Base-by-base conservation (phyloP, 306 rosid genomes). In the Amphicarpaea edgeworthii region DNA sequence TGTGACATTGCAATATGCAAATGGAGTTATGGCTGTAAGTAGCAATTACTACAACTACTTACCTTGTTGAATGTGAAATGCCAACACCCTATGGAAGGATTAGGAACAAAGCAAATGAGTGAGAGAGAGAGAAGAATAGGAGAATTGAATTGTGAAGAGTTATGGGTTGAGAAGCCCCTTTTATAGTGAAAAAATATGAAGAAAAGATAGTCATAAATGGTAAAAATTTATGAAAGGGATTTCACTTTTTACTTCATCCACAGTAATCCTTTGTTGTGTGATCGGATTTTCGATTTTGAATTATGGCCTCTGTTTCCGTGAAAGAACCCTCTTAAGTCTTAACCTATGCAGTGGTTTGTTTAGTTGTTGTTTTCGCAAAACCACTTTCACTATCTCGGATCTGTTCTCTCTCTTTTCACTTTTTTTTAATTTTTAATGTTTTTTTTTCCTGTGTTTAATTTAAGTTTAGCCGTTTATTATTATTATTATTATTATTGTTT, bases 341-440 rank as follows among this genome's bases (percentile, higher is more conserved):
- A 68, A 82, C 72, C 79, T 64, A n/a, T 85, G 75, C 84, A 8
- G 81, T 68, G 87, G 96, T 80, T 90, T 82, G 96, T 80, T 90
- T 82, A 30, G 0, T 67, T 68, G 87, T 77, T 70, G 73, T 84
- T 84, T 65, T 81, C 87, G 21, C 76, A 74, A 74, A 87, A 83
- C 86, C 87, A 68, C 89, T 83, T 81, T 45, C 5, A 30, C 37
- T 30, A 6, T 45, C 51, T 3, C 42, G 1, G 32, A 3, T 15
- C 58, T 2, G 1, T 19, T 46, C 30, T 59, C 12, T 75, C 72
- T 14, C 70, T 53, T 16, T 20, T 6, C 37, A 23, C 19, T 5
- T 3, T 16, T 45, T 20, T 12, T 16, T 28, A 1, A 67, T 3
- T 42, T 40, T 26, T 32, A 23, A 19, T 50, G 12, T 24, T 14